A percentile compares a stretch with the other conserved stretches of the same genome.
Conservation (phyloP, 2,329 filamentous ascomycete species). For the Septoria linicola region DNA sequence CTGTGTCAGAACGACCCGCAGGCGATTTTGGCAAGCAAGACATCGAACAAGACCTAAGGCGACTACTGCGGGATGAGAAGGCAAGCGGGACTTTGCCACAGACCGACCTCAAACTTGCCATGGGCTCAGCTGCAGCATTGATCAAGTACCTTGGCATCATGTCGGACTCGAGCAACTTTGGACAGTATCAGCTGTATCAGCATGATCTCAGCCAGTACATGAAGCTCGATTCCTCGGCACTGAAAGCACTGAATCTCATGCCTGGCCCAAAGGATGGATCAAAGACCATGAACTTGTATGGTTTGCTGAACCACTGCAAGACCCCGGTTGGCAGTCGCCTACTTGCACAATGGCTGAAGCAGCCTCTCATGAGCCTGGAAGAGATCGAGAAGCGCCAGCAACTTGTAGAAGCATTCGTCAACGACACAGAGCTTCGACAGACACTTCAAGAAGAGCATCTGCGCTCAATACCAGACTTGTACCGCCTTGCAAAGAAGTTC, state of each 20-base stretch:
- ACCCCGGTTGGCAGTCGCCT: conserved; percentile 88
- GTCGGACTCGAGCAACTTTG: conserved; percentile 90
- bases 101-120: conserved; percentile 89
- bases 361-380: conserved; percentile 85
- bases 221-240: conserved; percentile 92
- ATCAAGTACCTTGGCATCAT: conserved; percentile 93
- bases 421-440: conserved; percentile 88
- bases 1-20: conserved; percentile 74
- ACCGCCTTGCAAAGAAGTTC: conserved; percentile 89
- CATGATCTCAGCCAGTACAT: conserved; percentile 96
- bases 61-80: conserved; percentile 82
- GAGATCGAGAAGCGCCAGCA: conserved; percentile 92
- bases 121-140: conserved; percentile 88
- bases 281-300: conserved; percentile 97
- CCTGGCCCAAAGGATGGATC: conserved; percentile 88
- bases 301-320: conserved; percentile 94
- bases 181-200: conserved; percentile 95
- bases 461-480: conserved; percentile 88
- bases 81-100: conserved; percentile 76
- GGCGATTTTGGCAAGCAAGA: conserved; percentile 84
- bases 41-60: conserved; percentile 90
- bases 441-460: conserved; percentile 97
- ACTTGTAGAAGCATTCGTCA: conserved; percentile 90
- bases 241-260: conserved; percentile 96
- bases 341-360: conserved; percentile 94